phyloP scores from a whole-genome alignment of 129 eudicot genomes.

The Centella asiatica region DNA sequence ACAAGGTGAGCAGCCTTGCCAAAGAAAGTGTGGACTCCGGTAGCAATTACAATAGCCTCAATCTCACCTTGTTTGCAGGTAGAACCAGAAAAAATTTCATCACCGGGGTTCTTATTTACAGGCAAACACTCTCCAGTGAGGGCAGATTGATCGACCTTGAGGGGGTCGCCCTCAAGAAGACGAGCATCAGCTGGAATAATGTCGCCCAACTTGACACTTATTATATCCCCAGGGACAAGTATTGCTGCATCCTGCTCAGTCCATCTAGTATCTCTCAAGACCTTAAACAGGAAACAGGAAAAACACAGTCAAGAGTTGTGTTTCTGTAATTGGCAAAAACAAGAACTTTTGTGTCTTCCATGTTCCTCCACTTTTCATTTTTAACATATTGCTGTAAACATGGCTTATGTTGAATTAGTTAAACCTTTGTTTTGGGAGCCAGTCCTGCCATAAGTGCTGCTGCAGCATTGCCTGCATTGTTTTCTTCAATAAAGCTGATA shows the following conservation, averaged over 20 bases:
- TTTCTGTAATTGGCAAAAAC: neutral
- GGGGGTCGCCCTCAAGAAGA: constrained; percentile 70
- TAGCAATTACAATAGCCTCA: constrained; percentile 86
- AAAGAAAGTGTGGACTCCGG: constrained; percentile 81
- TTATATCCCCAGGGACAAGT: constrained; percentile 70
- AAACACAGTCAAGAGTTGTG: neutral
- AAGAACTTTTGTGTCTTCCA: neutral
- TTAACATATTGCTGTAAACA: neutral
- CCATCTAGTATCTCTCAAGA: constrained; percentile 77
- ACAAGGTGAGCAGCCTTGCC: constrained; percentile 94
- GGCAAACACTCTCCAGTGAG: constrained; percentile 84
- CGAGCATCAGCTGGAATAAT: constrained; percentile 92
- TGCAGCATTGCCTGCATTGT: constrained; percentile 92
- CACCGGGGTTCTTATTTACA: constrained; percentile 59
- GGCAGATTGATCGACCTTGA: constrained; percentile 83
- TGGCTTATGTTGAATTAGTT: neutral
- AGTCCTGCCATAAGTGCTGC: constrained; percentile 89
- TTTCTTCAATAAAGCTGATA: constrained; percentile 78
- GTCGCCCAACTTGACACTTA: constrained; percentile 78
- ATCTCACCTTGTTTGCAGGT: constrained; percentile 96
- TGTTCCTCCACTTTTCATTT: no score
- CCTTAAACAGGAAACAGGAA: constrained; percentile 14
- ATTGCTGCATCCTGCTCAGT: constrained; percentile 59
- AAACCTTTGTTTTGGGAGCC: constrained; percentile 76
- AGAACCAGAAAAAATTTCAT: constrained; percentile 74